Base-by-base conservation (phyloP, 345 rosid species). In the Salix caprea region DNA sequence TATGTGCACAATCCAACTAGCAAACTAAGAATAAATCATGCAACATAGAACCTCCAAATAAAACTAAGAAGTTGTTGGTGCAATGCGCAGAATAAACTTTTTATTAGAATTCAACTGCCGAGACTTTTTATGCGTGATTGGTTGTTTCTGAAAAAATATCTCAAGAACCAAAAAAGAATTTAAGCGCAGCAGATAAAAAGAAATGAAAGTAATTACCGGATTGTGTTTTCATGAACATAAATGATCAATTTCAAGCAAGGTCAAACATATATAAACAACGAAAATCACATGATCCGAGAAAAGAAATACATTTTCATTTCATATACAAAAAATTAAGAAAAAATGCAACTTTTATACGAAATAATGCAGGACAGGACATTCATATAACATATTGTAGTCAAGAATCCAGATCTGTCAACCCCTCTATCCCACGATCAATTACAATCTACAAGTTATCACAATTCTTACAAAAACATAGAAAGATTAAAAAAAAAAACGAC, bases 401-500 rank as follows among this genome's bases (percentile, higher is more conserved):
- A 74, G 82, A 74, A 74, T 75, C 32, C 44, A 30, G 72, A 73
- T 15, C 40, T 62, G 14, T 34, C 10, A 6, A 6, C 4, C 26
- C 30, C 28, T 12, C 34, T 58, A 8, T 37, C 28, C 67, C 9
- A 15, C 8, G 46, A 68, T 40, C 42, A 61, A 60, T 37, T 72
- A 40, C 21, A 46, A 72, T 37, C 26, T 39, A 36, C 18, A 44
- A 40, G 13, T n/a, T 14, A 60, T 73, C 67, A 39, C 64, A n/a
- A 58, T n/a, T 23, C 26, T 58, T 58, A n/a, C 28, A 11, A 10
- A 58, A 58, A 58, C 12, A 58, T 23, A 23, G 44, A 40, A 40
- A 40, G 44, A 40, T 10, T 40, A 10, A 40, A 58, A 56, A 58
- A 8, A 10, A n/a, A 23, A 10, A 12, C 26, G 26, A 58, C 10